These are phyloP conservation scores for Synchytrium microbalum DNA, from an alignment of 371 early-diverging fungal species.

Conservation along the genomic window DNA sequence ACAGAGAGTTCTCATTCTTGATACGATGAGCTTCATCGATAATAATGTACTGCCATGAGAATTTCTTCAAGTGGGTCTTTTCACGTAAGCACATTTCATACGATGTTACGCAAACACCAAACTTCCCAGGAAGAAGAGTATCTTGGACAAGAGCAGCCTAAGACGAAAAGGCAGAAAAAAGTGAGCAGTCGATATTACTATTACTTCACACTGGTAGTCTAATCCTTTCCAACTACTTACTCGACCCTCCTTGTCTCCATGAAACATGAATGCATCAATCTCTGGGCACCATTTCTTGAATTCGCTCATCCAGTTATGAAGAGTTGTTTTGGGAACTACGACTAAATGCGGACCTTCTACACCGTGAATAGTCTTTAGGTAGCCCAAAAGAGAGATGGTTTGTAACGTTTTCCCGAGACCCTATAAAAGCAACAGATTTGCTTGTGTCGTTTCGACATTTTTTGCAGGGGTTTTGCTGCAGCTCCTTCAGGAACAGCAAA, in stretches of 20 bases:
- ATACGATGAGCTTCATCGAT: slow-evolving; percentile 99
- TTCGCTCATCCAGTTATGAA: slow-evolving; percentile 96
- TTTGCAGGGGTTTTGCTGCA: neutral
- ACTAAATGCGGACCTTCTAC: slow-evolving; percentile 80
- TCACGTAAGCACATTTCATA: slow-evolving; percentile 96
- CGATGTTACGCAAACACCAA: slow-evolving; percentile 95
- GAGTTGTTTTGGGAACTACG: slow-evolving; percentile 89
- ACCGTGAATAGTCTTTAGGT: slow-evolving; percentile 51
- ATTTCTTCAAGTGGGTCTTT: slow-evolving; percentile 73
- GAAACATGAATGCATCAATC: slow-evolving; percentile 83
- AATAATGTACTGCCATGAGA: slow-evolving; percentile 91
- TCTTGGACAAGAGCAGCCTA: slow-evolving; percentile 17
- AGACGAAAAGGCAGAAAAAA: neutral
- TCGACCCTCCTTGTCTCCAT: slow-evolving; percentile 76
- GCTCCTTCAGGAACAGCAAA: neutral
- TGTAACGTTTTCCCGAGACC: slow-evolving; percentile 87
- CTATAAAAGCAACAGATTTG: slow-evolving; percentile 19
- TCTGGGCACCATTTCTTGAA: slow-evolving; percentile 83
- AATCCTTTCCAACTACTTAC: slow-evolving; percentile 81
- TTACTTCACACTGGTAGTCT: slow-evolving; percentile 80
- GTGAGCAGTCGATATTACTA: slow-evolving; percentile 7
- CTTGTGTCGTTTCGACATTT: neutral
- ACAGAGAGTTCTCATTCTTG: slow-evolving; percentile 90
- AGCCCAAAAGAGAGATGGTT: slow-evolving; percentile 87
- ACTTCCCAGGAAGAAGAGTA: slow-evolving; percentile 47